Evolutionary conservation across 2,329 filamentous ascomycete genomes (phyloP).

Genomic region (Aspergillus novofumigatus): DNA sequence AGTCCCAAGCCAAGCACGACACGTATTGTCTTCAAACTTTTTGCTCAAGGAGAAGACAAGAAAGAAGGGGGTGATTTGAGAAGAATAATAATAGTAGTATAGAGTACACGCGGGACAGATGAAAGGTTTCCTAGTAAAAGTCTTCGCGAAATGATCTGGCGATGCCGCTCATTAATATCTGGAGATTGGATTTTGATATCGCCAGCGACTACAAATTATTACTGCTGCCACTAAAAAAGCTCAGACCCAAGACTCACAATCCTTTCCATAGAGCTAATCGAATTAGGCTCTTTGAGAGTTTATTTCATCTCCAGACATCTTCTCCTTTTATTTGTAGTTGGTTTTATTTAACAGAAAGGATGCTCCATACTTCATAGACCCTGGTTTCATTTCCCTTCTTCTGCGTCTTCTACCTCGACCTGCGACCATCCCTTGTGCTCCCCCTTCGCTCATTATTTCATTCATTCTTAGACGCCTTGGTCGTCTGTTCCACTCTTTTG

Average conservation of each 20-base stretch:
- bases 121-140: not conserved
- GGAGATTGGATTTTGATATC: not conserved
- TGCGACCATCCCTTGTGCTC: not conserved
- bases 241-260: not conserved
- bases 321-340: not conserved
- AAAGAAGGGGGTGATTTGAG: not conserved
- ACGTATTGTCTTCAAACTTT: not conserved
- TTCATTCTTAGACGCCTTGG: not conserved
- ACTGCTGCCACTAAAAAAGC: not conserved
- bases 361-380: not conserved
- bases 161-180: not conserved
- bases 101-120: not conserved
- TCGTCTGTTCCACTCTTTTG: not conserved
- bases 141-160: not conserved
- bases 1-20: not conserved
- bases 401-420: not conserved
- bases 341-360: not conserved
- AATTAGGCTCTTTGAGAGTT: not conserved
- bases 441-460: not conserved
- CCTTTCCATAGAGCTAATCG: not conserved
- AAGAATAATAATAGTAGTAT: not conserved
- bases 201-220: not conserved
- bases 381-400: not conserved
- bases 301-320: not conserved
- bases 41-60: not conserved